These are phyloP conservation scores for Arachis stenosperma DNA, from an alignment of 306 rosid species.

Conservation along the genomic window DNA sequence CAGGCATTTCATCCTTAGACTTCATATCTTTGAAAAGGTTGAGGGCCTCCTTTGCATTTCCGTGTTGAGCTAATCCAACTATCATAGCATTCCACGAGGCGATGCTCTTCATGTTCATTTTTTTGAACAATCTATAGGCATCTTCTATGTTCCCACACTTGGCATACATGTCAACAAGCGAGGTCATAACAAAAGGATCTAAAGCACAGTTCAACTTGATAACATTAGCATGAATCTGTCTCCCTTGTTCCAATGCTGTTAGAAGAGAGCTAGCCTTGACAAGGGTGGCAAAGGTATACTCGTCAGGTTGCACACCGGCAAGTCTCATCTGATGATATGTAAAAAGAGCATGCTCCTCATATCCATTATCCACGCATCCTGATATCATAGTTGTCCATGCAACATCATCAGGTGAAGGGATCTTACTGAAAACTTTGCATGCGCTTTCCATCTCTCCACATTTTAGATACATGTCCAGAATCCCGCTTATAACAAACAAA, in stretches of 20 bases:
- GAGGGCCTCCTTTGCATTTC: conserved; percentile 74
- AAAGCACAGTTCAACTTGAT: conserved; percentile 63
- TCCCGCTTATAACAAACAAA: conserved; percentile 62
- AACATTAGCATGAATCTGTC: conserved; percentile 76
- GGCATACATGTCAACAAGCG: conserved; percentile 91
- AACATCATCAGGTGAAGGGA: conserved; percentile 67
- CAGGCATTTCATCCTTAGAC: conserved; percentile 55
- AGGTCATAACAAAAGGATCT: conserved; percentile 76
- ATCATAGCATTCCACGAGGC: conserved; percentile 88
- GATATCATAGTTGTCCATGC: conserved; percentile 94
- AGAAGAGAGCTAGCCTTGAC: conserved; percentile 72
- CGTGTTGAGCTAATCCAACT: conserved; percentile 84
- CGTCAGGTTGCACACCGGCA: conserved; percentile 70
- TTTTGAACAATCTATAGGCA: conserved; percentile 62
- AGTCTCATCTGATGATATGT: conserved; percentile 74
- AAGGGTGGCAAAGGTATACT: conserved; percentile 80
- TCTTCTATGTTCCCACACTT: conserved; percentile 78
- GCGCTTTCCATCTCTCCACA: conserved; percentile 79
- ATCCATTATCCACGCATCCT: conserved; percentile 79
- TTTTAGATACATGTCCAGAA: conserved; percentile 81
- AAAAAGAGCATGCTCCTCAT: conserved; percentile 63
- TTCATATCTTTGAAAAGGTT: conserved; percentile 63
- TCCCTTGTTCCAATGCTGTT: conserved; percentile 81
- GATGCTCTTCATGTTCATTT: conserved; percentile 47
- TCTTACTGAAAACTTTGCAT: conserved; percentile 53